Conservation (phyloP, 139 green algal genomes). For the Nannochloris sp. region DNA sequence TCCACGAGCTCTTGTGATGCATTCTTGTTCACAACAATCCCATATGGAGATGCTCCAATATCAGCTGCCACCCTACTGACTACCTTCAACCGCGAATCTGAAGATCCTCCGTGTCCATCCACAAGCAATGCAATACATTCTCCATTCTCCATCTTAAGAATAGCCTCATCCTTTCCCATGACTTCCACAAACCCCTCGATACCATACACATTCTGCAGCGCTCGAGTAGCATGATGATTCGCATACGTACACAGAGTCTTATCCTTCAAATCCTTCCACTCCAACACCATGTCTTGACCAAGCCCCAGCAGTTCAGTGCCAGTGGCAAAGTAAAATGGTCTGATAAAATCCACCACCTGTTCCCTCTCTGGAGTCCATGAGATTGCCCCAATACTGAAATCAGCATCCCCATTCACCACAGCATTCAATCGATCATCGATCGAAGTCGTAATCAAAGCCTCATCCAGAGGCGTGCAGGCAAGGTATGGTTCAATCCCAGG, state of each 20-base stretch:
- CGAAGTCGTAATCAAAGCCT: not conserved
- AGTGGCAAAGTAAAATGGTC: not conserved
- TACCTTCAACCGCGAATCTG: not conserved
- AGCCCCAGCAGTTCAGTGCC: not conserved
- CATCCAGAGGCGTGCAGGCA: not conserved
- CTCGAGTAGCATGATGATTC: not conserved
- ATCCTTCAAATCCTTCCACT: not conserved
- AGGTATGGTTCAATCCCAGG: not conserved
- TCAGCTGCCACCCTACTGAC: not conserved
- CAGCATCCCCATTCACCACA: conserved; percentile 1
- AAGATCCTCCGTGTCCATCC: not conserved
- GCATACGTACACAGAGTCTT: not conserved
- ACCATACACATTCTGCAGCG: not conserved
- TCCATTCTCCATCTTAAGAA: not conserved
- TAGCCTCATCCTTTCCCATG: not conserved
- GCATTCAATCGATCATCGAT: not conserved
- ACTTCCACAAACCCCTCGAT: not conserved
- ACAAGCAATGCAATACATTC: not conserved
- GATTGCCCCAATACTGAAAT: not conserved
- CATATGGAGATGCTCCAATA: not conserved
- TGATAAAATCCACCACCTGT: not conserved
- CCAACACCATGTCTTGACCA: not conserved
- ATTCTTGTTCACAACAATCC: conserved; percentile 1
- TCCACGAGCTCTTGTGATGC: not conserved
- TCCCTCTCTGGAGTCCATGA: not conserved